Percentiles rank a stretch among this genome's conserved stretches.
Conservation (phyloP, 495 filamentous ascomycete species). For the Lasiosphaeris hirsuta region DNA sequence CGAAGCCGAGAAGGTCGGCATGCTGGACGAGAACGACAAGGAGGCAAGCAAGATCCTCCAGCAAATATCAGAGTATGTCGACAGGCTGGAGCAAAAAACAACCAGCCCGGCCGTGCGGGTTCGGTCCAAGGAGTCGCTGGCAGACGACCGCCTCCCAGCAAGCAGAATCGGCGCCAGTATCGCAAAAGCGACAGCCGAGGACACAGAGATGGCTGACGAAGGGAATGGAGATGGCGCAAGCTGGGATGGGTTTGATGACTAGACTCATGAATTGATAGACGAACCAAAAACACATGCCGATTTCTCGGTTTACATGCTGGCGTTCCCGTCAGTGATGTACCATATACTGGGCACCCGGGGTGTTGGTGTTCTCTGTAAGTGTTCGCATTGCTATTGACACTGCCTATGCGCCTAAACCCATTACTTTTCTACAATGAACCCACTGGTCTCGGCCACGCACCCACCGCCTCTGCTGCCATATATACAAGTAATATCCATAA, state of each 20-base stretch:
- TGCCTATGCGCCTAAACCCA: no score
- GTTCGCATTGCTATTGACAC: no score
- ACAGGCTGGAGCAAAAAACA: slow-evolving; percentile 45
- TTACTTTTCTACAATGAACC: no score
- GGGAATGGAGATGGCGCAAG: slow-evolving; percentile 38
- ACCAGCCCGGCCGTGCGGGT: slow-evolving; percentile 68
- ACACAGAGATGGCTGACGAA: slow-evolving; percentile 27
- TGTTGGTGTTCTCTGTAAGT: no score
- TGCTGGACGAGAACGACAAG: slow-evolving; percentile 46
- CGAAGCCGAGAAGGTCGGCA: slow-evolving; percentile 67
- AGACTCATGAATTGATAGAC: neutral
- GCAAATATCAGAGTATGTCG: slow-evolving; percentile 35
- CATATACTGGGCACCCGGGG: no score
- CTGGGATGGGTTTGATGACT: slow-evolving; percentile 76
- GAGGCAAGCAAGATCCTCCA: slow-evolving; percentile 33
- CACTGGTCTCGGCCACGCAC: no score
- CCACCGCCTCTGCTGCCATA: no score
- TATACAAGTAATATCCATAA: neutral
- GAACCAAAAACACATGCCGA: neutral
- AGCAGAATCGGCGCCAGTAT: slow-evolving; percentile 34
- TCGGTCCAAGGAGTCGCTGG: slow-evolving; percentile 67
- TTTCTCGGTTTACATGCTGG: no score
- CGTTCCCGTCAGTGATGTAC: no score
- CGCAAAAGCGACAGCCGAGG: slow-evolving; percentile 38
- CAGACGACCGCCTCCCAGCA: slow-evolving; percentile 67